A percentile compares a stretch with the other conserved stretches of the same genome.
Evolutionary conservation across 345 rosid genomes (phyloP).

Genomic region (Dimocarpus longan): DNA sequence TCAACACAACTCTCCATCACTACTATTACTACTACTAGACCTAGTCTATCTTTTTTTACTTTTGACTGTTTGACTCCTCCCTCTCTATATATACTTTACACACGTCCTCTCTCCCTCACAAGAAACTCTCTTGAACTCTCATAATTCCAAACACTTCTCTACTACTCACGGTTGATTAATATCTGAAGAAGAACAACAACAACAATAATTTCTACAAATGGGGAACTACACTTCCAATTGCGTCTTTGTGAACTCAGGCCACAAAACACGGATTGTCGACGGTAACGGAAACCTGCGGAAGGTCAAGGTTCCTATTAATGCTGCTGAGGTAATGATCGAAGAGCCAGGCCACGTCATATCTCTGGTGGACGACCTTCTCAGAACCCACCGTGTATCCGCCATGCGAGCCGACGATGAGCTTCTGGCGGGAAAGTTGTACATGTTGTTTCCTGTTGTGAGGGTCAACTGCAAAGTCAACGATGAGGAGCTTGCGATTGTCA

Average conservation of each 20-base stretch:
- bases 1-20: background rate
- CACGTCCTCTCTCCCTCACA: background rate
- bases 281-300: constrained; percentile 29
- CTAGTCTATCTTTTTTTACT: constrained; percentile 3
- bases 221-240: constrained; percentile 39
- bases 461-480: constrained; percentile 31
- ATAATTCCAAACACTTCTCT: background rate
- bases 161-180: background rate
- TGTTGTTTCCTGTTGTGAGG: constrained; percentile 27
- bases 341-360: constrained; percentile 44
- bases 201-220: constrained; percentile 20
- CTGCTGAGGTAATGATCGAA: constrained; percentile 60
- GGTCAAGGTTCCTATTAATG: constrained; percentile 33
- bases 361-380: constrained; percentile 26
- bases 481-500: constrained; percentile 27
- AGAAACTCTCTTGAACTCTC: background rate
- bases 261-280: constrained; percentile 34
- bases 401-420: constrained; percentile 52
- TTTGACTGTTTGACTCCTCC: constrained; percentile 9
- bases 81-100: background rate
- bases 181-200: background rate
- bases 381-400: constrained; percentile 30
- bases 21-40: background rate
- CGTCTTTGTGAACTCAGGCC: constrained; percentile 5
- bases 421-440: constrained; percentile 35